Evolutionary conservation across 2,329 filamentous ascomycete genomes (phyloP).

Genomic region (Dendrostoma leiphaemia): DNA sequence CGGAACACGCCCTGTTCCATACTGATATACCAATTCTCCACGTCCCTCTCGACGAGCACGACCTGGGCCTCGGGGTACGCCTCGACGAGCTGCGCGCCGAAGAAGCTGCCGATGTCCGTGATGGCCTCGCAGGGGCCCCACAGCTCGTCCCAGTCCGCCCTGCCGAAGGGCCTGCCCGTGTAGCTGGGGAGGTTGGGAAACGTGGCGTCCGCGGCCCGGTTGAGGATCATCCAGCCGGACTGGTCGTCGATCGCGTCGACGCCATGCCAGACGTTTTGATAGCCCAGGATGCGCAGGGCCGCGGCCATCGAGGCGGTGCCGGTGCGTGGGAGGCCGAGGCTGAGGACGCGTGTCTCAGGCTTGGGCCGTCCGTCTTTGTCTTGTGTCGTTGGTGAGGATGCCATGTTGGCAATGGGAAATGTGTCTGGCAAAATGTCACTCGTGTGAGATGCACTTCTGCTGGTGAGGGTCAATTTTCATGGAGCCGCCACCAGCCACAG

Average conservation of each 20-base stretch:
- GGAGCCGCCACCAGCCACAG: too few relatives aligned
- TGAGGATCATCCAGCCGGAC: conserved; percentile 8
- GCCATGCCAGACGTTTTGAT: not conserved
- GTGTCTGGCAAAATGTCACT: too few relatives aligned
- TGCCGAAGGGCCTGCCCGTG: conserved; percentile 7
- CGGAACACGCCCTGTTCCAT: conserved; percentile 23
- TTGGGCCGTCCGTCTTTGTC: not conserved
- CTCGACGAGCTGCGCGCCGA: conserved; percentile 16
- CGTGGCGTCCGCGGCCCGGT: conserved; percentile 6
- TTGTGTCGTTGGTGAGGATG: too few relatives aligned
- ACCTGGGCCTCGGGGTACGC: conserved; percentile 22
- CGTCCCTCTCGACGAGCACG: conserved; percentile 20
- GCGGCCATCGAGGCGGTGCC: conserved; percentile 8
- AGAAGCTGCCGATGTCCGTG: conserved; percentile 19
- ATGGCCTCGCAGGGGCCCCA: conserved; percentile 20
- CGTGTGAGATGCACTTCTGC: too few relatives aligned
- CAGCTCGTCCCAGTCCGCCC: conserved; percentile 19
- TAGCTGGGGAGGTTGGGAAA: conserved; percentile 8
- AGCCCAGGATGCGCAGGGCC: conserved; percentile 5
- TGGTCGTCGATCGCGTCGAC: conserved; percentile 1
- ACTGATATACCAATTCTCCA: conserved; percentile 19
- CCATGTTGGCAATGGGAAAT: too few relatives aligned
- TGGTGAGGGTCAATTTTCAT: too few relatives aligned
- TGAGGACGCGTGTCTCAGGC: not conserved
- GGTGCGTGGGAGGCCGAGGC: conserved; percentile 13